These are phyloP conservation scores for Hypomontagnella submonticulosa DNA, from an alignment of 495 filamentous ascomycete genomes.

Conservation along the genomic window DNA sequence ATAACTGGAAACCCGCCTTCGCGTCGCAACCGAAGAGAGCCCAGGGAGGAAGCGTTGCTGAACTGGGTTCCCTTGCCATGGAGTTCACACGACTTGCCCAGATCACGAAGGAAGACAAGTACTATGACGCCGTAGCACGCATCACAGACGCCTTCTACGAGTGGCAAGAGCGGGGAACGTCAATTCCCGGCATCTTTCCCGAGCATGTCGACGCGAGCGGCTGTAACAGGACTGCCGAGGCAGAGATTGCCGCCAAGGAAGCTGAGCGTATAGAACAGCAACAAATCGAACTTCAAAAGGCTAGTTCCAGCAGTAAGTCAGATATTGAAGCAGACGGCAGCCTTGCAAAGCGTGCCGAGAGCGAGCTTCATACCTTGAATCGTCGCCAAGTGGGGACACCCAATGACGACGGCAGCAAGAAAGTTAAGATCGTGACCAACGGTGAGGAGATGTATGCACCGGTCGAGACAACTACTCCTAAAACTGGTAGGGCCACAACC, in stretches of 20 bases:
- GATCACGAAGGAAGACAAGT: slow-evolving; percentile 84
- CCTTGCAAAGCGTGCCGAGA: slow-evolving; percentile 8
- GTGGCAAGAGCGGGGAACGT: slow-evolving; percentile 75
- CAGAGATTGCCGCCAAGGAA: slow-evolving; percentile 31
- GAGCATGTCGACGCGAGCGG: slow-evolving; percentile 77
- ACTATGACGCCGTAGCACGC: slow-evolving; percentile 94
- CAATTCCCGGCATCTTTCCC: slow-evolving; percentile 87
- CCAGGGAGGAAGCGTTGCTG: slow-evolving; percentile 75
- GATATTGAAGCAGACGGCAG: neutral
- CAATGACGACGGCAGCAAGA: slow-evolving; percentile 29
- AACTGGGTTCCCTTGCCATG: slow-evolving; percentile 89
- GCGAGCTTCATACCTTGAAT: slow-evolving; percentile 9
- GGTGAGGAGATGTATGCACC: slow-evolving; percentile 30
- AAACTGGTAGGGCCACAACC: slow-evolving; percentile 7
- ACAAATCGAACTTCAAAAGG: slow-evolving; percentile 17
- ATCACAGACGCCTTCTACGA: slow-evolving; percentile 88
- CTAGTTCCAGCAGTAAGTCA: slow-evolving; percentile 5
- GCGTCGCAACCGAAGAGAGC: slow-evolving; percentile 75
- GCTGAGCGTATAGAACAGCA: slow-evolving; percentile 11
- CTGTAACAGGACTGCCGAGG: slow-evolving; percentile 59
- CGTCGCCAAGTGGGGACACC: slow-evolving; percentile 39
- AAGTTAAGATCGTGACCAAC: slow-evolving; percentile 32
- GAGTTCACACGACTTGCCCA: slow-evolving; percentile 96
- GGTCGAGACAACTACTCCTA: slow-evolving; percentile 17
- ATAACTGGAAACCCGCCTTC: slow-evolving; percentile 79